Percentiles rank a stretch among this genome's conserved stretches.
Evolutionary conservation across 495 filamentous ascomycete species (phyloP).

Genomic region (Xanthoparmelia taractica): DNA sequence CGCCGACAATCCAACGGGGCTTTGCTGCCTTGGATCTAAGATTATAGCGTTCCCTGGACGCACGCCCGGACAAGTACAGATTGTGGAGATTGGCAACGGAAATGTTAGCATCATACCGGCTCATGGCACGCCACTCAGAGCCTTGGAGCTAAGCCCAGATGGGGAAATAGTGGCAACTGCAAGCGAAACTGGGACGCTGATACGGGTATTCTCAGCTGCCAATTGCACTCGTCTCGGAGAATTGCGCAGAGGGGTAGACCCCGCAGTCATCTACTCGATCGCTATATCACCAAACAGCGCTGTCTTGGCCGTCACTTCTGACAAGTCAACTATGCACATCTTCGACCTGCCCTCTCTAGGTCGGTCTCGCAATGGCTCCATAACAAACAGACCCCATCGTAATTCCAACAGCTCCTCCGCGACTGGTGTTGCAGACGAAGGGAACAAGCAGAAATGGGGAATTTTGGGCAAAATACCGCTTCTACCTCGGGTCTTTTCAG

Average conservation of each 20-base stretch:
- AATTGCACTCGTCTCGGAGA: slow-evolving; percentile 76
- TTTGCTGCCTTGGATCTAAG: slow-evolving; percentile 69
- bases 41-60: slow-evolving; percentile 75
- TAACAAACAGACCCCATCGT: slow-evolving; percentile 31
- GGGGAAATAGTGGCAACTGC: slow-evolving; percentile 83
- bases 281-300: slow-evolving; percentile 74
- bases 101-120: slow-evolving; percentile 94
- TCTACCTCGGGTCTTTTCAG: slow-evolving; percentile 72
- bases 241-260: slow-evolving; percentile 80
- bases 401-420: slow-evolving; percentile 33
- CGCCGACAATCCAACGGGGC: slow-evolving; percentile 72
- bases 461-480: slow-evolving; percentile 69
- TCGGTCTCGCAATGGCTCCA: slow-evolving; percentile 27
- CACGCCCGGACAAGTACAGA: slow-evolving; percentile 80
- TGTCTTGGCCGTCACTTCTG: slow-evolving; percentile 85
- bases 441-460: slow-evolving; percentile 66
- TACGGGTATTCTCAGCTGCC: slow-evolving; percentile 71
- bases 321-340: slow-evolving; percentile 90
- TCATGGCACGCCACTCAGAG: slow-evolving; percentile 68
- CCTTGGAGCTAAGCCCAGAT: slow-evolving; percentile 72
- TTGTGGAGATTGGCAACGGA: slow-evolving; percentile 71
- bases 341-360: slow-evolving; percentile 59
- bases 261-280: slow-evolving; percentile 76
- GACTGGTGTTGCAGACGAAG: slow-evolving; percentile 36
- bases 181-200: slow-evolving; percentile 81